phyloP scores from a whole-genome alignment of 306 rosid species.

The Clitoria ternatea region DNA sequence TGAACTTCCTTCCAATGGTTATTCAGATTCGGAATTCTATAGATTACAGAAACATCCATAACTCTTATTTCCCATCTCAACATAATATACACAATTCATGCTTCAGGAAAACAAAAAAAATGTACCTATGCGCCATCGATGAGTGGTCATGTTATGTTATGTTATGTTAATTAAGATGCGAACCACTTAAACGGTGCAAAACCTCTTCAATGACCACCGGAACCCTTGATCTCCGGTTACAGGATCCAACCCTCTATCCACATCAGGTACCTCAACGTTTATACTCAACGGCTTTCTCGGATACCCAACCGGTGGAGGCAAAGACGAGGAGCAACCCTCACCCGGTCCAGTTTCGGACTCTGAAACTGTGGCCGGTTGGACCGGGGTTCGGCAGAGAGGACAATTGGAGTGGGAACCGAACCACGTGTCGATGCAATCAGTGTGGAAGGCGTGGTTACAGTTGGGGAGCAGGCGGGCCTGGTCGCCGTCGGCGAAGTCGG shows the following conservation, averaged over 20 bases:
- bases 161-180: background rate
- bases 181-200: conserved; percentile 21
- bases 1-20: too few relatives aligned
- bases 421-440: conserved; percentile 47
- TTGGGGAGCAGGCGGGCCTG: conserved; percentile 40
- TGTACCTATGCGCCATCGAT: background rate
- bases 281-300: conserved; percentile 33
- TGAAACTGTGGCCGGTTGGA: background rate
- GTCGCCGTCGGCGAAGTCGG: conserved; percentile 40
- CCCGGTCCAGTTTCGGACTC: background rate
- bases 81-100: too few relatives aligned
- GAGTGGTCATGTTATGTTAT: background rate
- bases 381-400: conserved; percentile 46
- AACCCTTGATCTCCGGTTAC: background rate
- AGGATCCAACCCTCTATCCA: background rate
- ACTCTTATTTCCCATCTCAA: too few relatives aligned
- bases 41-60: background rate
- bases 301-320: conserved; percentile 11
- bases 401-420: conserved; percentile 48
- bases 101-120: too few relatives aligned
- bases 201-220: conserved; percentile 21
- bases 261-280: background rate
- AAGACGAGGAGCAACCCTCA: conserved; percentile 19
- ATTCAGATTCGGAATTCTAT: background rate
- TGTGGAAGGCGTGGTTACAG: conserved; percentile 50